Base-by-base conservation (phyloP, 192 early-diverging fungal genomes). In the Backusella australiensis region DNA sequence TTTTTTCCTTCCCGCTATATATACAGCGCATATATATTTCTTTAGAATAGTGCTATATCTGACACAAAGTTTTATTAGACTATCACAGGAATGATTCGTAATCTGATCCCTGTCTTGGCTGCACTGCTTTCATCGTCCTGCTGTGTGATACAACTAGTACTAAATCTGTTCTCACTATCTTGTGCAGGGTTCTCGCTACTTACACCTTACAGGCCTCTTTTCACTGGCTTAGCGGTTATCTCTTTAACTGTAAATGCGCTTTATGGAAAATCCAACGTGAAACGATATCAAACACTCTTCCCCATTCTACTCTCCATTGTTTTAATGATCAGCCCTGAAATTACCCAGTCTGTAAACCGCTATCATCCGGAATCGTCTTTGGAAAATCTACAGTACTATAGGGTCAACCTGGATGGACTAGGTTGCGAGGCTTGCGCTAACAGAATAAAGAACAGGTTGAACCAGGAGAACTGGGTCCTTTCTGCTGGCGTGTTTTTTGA, bases 111-210 rank as follows among this genome's bases (percentile, higher is more conserved):
- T 11, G 23, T 75, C 32, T 21, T 77, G 34, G 67, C 73, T 9
- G 84, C 83, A 0, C 77, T 90, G 1, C 70, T 88, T 11, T 80
- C 84, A 0, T 87, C 84, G 1, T 85, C 81, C 11, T 90, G 88
- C 70, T 90, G 88, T 42, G 46, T 88, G 0, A 79, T 90, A 38
- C 88, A 90, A 35, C 77, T 90, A 35, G 23, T 82, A 0, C 82
- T 90, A 34, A 90, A 90, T 75, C 3, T 78, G 9, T 81, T 88
- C 38, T 90, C 88, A 0, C 69, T 90, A 23, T 81, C 82, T 17
- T 90, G 88, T 67, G 88, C 88, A 0, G 87, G 88, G 19, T 88
- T 89, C 78, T 76, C 86, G 4, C 34, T 88, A n/a, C 72, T 90
- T 17, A 87, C 88, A 21, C 83, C 87, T 1, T 81, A 79, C 17